These are phyloP conservation scores for Trichoderma gamsii DNA, from an alignment of 495 filamentous ascomycete genomes.

Conservation along the genomic window DNA sequence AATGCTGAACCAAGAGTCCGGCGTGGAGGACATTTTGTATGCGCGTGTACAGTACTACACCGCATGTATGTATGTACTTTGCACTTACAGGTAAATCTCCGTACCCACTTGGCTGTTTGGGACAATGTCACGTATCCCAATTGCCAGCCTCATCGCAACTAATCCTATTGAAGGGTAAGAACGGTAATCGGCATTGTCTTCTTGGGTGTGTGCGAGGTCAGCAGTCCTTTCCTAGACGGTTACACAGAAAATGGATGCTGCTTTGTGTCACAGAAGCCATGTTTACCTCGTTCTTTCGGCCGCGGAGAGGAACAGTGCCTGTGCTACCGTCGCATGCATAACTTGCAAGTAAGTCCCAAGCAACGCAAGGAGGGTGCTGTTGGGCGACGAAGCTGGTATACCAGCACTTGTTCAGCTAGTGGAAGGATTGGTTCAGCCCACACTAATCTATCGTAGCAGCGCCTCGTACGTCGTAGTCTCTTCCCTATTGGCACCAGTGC, in stretches of 20 bases:
- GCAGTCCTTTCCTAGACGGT: not conserved
- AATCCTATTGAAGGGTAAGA: not conserved
- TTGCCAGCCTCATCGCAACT: not conserved
- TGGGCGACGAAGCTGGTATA: not conserved
- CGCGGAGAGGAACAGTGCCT: not conserved
- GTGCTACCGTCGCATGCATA: not conserved
- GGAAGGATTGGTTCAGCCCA: constrained; percentile 4
- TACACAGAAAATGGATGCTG: not conserved
- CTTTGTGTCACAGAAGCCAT: not conserved
- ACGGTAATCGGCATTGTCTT: not conserved
- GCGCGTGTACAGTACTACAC: not conserved
- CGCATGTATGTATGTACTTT: too few species aligned
- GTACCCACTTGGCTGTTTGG: constrained; percentile 2
- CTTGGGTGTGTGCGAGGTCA: not conserved
- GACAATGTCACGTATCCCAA: constrained; percentile 1
- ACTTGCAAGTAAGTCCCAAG: not conserved
- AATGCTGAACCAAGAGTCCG: not conserved
- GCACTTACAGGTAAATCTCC: constrained; percentile 1
- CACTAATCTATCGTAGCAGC: not conserved
- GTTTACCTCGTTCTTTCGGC: not conserved
- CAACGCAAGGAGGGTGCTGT: not conserved
- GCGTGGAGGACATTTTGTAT: constrained; percentile 1
- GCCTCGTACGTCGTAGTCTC: not conserved
- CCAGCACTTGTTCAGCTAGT: not conserved
- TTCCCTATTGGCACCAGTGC: not conserved